Evolutionary conservation across 129 eudicot species (phyloP), one percentile per base, ranked within the genome.

Genomic region (Pittosporum tobira): DNA sequence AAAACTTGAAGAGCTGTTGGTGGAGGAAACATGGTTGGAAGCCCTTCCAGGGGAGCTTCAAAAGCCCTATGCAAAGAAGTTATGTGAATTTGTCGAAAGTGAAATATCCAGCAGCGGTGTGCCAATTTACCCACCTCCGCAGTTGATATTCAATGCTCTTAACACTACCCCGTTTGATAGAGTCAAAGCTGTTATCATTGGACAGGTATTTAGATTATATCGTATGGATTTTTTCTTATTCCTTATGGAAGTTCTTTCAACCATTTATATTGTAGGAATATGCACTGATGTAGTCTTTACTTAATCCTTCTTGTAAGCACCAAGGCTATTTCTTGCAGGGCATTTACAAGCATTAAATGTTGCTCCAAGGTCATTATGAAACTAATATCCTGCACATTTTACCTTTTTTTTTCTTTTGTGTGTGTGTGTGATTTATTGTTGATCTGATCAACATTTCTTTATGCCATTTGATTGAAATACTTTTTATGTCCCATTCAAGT

Each of bases 131-230:
- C 98, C 98, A 38, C 95, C 95, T 38, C 83, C 65, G 34, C 94
- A 80, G 69, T 76, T 90, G 85, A 90, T 90, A 53, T 90, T 90
- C 66, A 90, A 90, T 76, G 95, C 98, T 13, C 71, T 90, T 46
- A 90, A 90, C 64, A 65, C 95, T 24, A 90, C 95, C 61, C 76
- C 98, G 6, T 86, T 86, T 76, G 94, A 85, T 64, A 49, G 72
- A 19, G 87, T 90, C 42, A 90, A 90, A 73, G 95, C 82, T 56
- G 98, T 90, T 68, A 86, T 90, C 46, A 87, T 90, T 59, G 98
- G 95, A 36, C 95, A 90, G 97, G 95, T 87, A 73, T 25, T 56
- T 11, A 45, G 10, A 5, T 27, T 29, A 34, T 8, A 6, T 12
- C 10, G 10, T 34, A 34, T 8, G 10, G 10, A 34, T 34, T 34